A percentile compares a stretch with the other conserved stretches of the same genome.
Conservation (phyloP, 306 rosid genomes). For the Datisca glomerata region DNA sequence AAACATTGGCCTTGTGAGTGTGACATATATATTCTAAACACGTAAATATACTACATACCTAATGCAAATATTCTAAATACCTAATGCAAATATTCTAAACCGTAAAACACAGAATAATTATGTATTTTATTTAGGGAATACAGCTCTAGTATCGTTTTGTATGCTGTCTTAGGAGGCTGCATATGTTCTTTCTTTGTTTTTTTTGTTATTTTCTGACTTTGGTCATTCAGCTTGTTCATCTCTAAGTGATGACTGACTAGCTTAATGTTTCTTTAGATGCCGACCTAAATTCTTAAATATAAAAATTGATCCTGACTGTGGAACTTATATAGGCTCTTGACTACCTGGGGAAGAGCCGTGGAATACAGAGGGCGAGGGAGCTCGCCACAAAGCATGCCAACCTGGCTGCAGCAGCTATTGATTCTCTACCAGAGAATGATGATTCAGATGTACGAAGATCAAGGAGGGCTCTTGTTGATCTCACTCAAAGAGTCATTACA, state of each 20-base stretch:
- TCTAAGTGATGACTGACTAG: background rate
- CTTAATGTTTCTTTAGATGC: background rate
- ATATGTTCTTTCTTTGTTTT: too few species aligned
- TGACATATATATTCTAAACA: background rate
- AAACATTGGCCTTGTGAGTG: conserved; percentile 67
- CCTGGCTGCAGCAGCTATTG: conserved; percentile 79
- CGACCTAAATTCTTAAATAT: background rate
- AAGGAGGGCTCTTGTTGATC: conserved; percentile 78
- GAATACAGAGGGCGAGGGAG: conserved; percentile 75
- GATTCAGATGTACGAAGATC: conserved; percentile 70
- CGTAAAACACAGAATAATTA: background rate
- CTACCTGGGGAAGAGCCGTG: conserved; percentile 75
- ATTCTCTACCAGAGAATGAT: conserved; percentile 55
- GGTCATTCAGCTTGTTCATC: too few species aligned
- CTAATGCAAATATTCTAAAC: background rate
- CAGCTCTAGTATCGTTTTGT: background rate
- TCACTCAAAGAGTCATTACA: conserved; percentile 68
- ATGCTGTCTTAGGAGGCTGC: too few species aligned
- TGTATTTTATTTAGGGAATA: background rate
- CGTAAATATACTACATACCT: background rate
- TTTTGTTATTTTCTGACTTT: too few species aligned
- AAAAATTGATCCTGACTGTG: too few species aligned
- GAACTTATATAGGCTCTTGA: conserved; percentile 71
- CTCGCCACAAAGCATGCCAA: conserved; percentile 75
- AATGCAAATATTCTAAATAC: background rate